Evolutionary conservation across 192 early-diverging fungal genomes (phyloP).

Genomic region (Mortierella claussenii): DNA sequence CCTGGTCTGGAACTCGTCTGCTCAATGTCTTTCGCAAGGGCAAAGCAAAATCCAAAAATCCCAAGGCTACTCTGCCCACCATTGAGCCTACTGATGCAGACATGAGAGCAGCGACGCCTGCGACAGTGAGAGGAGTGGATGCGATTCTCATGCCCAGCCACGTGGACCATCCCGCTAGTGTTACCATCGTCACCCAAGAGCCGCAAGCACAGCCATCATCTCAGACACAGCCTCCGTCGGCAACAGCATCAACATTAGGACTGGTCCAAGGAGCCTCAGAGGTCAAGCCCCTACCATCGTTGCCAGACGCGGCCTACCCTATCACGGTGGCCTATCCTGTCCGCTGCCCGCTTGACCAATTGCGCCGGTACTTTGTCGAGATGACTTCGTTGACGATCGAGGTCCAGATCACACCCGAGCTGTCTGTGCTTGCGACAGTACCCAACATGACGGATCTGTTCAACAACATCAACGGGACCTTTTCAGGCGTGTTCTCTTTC

Average conservation of each 20-base stretch:
- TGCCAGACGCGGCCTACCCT: slow-evolving; percentile 37
- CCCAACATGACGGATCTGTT: slow-evolving; percentile 35
- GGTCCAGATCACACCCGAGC: slow-evolving; percentile 34
- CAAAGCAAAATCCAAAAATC: slow-evolving; percentile 10
- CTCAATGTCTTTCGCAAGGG: slow-evolving; percentile 15
- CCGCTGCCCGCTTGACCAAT: slow-evolving; percentile 37
- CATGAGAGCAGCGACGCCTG: background rate
- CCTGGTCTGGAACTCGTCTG: slow-evolving; percentile 35
- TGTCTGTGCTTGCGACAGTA: slow-evolving; percentile 23
- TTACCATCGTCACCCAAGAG: background rate
- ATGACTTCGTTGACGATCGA: slow-evolving; percentile 32
- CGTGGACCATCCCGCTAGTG: background rate
- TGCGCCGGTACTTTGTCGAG: slow-evolving; percentile 34
- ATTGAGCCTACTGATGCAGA: background rate
- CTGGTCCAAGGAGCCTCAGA: background rate
- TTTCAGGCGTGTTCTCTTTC: slow-evolving; percentile 43
- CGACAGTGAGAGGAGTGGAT: background rate
- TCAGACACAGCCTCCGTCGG: background rate
- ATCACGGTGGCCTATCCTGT: slow-evolving; percentile 44
- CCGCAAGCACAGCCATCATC: too few relatives aligned
- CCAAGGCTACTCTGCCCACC: background rate
- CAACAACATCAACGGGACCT: slow-evolving; percentile 37
- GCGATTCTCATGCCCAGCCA: background rate
- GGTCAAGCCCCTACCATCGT: slow-evolving; percentile 30
- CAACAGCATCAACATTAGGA: too few relatives aligned